Evolutionary conservation across 306 rosid species (phyloP).

Genomic region (Oemleria cerasiformis): DNA sequence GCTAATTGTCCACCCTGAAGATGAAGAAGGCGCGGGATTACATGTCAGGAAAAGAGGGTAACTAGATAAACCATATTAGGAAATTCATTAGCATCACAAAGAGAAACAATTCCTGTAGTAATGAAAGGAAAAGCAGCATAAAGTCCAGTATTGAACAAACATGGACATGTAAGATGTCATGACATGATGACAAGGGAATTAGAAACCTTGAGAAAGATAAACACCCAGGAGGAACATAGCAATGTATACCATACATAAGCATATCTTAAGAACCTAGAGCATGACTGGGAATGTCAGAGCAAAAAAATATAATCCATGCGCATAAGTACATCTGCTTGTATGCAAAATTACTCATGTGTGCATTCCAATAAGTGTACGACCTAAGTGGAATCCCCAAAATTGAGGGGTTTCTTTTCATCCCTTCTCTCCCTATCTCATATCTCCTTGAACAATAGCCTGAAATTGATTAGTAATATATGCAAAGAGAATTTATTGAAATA

Average conservation of each 20-base stretch:
- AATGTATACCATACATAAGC: not conserved
- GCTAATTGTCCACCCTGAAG: conserved; percentile 89
- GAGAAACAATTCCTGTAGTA: not conserved
- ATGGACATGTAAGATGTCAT: conserved; percentile 1
- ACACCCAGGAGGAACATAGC: not conserved
- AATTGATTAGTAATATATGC: not conserved
- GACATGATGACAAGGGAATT: not conserved
- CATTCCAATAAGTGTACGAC: not conserved
- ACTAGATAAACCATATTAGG: not conserved
- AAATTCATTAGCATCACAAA: not conserved
- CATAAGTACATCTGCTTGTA: not conserved
- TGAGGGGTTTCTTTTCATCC: not conserved
- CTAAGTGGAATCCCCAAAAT: not conserved
- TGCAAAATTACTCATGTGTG: too few relatives aligned
- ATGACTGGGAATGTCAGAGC: not conserved
- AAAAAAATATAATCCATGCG: not conserved
- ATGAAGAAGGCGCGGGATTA: conserved; percentile 21
- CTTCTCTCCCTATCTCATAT: not conserved
- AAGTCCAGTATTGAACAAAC: not conserved
- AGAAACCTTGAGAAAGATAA: not conserved
- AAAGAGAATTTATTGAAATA: not conserved
- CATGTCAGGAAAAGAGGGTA: conserved; percentile 20
- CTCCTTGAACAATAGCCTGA: not conserved
- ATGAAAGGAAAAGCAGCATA: not conserved
- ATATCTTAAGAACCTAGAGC: not conserved